Percentiles rank a stretch among this genome's conserved stretches.
These are phyloP conservation scores for Schizosaccharomyces osmophilus DNA, from an alignment of 805 yeast genomes.

Conservation along the genomic window DNA sequence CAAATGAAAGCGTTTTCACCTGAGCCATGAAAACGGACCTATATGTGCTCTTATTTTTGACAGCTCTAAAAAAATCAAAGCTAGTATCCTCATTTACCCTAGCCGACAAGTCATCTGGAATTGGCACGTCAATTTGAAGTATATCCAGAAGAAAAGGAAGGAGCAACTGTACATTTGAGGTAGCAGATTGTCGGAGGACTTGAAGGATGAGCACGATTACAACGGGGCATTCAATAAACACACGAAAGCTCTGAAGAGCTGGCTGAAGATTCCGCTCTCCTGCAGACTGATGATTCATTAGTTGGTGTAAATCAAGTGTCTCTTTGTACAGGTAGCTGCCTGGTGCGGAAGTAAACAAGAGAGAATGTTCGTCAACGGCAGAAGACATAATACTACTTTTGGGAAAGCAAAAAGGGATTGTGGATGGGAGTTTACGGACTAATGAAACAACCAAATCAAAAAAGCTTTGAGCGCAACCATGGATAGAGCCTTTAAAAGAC, in stretches of 20 bases:
- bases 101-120: conserved; percentile 44
- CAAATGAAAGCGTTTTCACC: conserved; percentile 83
- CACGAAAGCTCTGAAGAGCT: conserved; percentile 67
- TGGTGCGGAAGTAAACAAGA: conserved; percentile 1
- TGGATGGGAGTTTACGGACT: conserved; percentile 53
- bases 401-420: conserved; percentile 19
- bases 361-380: too few species aligned
- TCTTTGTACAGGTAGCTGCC: conserved; percentile 9
- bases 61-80: conserved; percentile 49
- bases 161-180: conserved; percentile 45
- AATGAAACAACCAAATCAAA: conserved; percentile 50
- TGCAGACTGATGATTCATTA: conserved; percentile 11
- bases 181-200: conserved; percentile 54
- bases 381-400: too few species aligned
- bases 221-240: conserved; percentile 87
- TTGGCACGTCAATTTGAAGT: conserved; percentile 53
- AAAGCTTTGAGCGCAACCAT: conserved; percentile 54
- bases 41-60: conserved; percentile 52
- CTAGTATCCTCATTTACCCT: conserved; percentile 32
- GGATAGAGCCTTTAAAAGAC: conserved; percentile 43
- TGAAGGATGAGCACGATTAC: conserved; percentile 83
- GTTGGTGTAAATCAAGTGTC: neutral
- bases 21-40: conserved; percentile 81
- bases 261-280: conserved; percentile 29
- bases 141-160: conserved; percentile 61